These are phyloP conservation scores for Venturia aucupariae DNA, from an alignment of 2,329 filamentous ascomycete species.

Conservation along the genomic window DNA sequence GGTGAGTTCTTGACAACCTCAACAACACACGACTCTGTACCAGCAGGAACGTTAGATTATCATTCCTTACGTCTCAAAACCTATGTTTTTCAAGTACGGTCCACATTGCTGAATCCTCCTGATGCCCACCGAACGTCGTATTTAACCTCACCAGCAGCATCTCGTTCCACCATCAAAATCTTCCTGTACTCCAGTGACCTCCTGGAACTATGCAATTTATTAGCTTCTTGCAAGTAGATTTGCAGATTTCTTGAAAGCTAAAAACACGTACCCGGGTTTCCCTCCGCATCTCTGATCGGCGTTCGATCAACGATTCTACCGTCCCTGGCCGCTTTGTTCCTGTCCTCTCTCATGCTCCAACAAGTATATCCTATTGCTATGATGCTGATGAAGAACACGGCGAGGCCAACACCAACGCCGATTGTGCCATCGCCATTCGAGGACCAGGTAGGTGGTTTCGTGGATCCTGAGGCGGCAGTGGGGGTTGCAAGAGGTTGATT, in stretches of 20 bases:
- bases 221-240: background rate
- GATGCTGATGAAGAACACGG: background rate
- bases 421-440: background rate
- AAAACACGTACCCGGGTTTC: background rate
- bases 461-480: background rate
- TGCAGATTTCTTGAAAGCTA: background rate
- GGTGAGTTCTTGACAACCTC: too few species aligned
- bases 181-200: background rate
- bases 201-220: background rate
- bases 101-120: too few species aligned
- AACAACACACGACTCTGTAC: too few species aligned
- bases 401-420: background rate
- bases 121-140: background rate
- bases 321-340: background rate
- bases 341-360: background rate
- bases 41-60: too few species aligned
- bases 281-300: background rate
- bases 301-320: background rate
- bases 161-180: background rate
- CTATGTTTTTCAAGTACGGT: too few species aligned
- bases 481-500: background rate
- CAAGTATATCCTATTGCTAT: background rate
- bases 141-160: background rate
- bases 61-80: too few species aligned
- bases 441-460: background rate